Evolutionary conservation across 352 stramenopile species (phyloP).

Genomic region (Phytophthora gonapodyides): DNA sequence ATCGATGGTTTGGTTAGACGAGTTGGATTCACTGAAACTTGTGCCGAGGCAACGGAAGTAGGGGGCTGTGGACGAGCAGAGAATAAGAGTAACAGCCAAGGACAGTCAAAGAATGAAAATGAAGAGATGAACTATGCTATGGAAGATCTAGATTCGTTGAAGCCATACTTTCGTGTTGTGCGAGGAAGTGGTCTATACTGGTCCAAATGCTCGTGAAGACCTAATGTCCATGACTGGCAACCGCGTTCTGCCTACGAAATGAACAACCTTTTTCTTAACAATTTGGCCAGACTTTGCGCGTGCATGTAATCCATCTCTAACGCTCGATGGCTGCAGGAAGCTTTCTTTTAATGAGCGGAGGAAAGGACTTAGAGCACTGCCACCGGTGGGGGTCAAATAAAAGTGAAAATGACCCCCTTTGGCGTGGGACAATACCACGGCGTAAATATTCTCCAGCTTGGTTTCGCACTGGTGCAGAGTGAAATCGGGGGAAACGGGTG

Average conservation of each 20-base stretch:
- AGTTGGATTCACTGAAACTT: neutral
- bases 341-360: constrained; percentile 1
- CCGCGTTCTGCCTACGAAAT: constrained; percentile 15
- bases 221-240: constrained; percentile 29
- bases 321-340: constrained; percentile 1
- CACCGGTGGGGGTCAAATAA: too few species aligned
- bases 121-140: constrained; percentile 7
- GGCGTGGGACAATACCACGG: too few species aligned
- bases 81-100: neutral
- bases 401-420: too few species aligned
- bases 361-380: too few species aligned
- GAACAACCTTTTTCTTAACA: constrained; percentile 27
- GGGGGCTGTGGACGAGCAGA: neutral
- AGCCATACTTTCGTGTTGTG: constrained; percentile 25
- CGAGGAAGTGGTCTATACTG: constrained; percentile 26
- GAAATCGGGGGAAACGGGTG: too few species aligned
- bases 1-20: constrained; percentile 26
- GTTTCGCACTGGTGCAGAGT: too few species aligned
- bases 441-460: too few species aligned
- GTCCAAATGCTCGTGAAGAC: constrained; percentile 22
- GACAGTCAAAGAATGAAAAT: neutral
- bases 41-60: neutral
- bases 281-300: constrained; percentile 33
- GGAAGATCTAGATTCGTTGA: constrained; percentile 17
- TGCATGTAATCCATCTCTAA: constrained; percentile 16